Base-by-base conservation (phyloP, 2,329 filamentous ascomycete species). In the Neopestalotiopsis rosae region DNA sequence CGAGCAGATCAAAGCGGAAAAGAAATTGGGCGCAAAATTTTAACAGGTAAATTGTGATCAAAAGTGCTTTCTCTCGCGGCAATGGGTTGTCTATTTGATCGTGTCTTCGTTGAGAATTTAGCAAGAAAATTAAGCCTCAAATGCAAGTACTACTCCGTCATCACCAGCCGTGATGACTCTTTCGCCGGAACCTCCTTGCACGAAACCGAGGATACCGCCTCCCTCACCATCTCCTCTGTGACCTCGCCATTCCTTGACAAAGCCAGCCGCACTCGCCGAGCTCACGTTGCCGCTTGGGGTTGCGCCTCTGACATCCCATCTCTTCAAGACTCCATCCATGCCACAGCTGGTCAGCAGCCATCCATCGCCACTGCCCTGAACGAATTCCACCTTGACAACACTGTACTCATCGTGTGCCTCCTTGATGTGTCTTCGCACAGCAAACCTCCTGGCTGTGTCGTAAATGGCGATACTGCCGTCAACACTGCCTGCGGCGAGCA, bases 311-410 rank as follows among this genome's bases (percentile, higher is more conserved):
- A 89, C 77, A 81, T 99, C 95, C 96, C 96, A 99, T 70, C 95
- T 86, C 76, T 94, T 87, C 24, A 99, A 89, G 0, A 95, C 94
- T 20, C 96, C 95, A 76, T 99, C 96, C 87, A 98, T 94, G 9
- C 96, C 96, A 73, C 91, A 95, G 72, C 90, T 94, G 1, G 95
- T 98, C 66, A 98, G 84, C 71, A 97, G 77, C 90, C 89, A 95
- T 69, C 81, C 87, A 67, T 79, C 74, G 77, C 84, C 72, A 76
- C 71, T 77, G 72, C 81, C 79, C 77, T 85, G 85, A 69, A 97
- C 88, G 76, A 97, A 99, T 70, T 98, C 94, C 4, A 98, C 90
- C 81, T 97, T 95, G 71, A 98, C 95, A 24, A 99, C 94, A 1
- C 94, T 92, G 76, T 92, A 92, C n/a, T 94, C 92, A 72, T 95